Conservation (phyloP, 148 eudicot genomes). For the Chenopodium suecicum region DNA sequence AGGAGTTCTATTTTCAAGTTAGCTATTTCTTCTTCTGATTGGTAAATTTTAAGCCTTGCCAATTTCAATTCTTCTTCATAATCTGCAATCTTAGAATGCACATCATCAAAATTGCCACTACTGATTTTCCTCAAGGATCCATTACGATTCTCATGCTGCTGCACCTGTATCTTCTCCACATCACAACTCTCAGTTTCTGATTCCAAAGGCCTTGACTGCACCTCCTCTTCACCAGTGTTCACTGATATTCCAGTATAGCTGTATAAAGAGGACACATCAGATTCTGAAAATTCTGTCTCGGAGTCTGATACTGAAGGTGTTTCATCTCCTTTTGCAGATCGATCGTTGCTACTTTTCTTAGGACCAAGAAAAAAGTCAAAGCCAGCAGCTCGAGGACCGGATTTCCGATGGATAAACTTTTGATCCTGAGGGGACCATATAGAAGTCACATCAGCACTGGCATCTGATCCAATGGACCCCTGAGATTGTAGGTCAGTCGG, state of each 20-base stretch:
- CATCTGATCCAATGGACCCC: constrained; percentile 58
- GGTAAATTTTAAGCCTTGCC: constrained; percentile 45
- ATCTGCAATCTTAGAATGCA: constrained; percentile 36
- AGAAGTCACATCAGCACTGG: constrained; percentile 52
- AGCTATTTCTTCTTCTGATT: constrained; percentile 56
- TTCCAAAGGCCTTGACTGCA: constrained; percentile 48
- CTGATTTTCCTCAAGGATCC: constrained; percentile 35
- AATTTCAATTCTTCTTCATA: constrained; percentile 54
- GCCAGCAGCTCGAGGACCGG: constrained; percentile 87
- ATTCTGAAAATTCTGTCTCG: constrained; percentile 76
- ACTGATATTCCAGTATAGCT: constrained; percentile 42
- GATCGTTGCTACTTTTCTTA: constrained; percentile 59
- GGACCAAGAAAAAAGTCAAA: constrained; percentile 78
- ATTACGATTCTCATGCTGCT: constrained; percentile 36
- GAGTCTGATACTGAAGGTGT: constrained; percentile 64
- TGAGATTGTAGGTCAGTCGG: constrained; percentile 68
- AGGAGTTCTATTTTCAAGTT: constrained; percentile 53
- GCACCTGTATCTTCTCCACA: constrained; percentile 48
- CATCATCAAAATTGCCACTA: constrained; percentile 36
- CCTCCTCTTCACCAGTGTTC: constrained; percentile 43
- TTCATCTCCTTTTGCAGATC: constrained; percentile 57
- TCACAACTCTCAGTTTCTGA: constrained; percentile 56
- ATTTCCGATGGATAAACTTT: constrained; percentile 41
- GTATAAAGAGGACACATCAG: constrained; percentile 74
- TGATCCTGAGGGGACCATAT: constrained; percentile 44